phyloP scores from a whole-genome alignment of 75 land plant genomes.

The Pseudotsuga menziesii region DNA sequence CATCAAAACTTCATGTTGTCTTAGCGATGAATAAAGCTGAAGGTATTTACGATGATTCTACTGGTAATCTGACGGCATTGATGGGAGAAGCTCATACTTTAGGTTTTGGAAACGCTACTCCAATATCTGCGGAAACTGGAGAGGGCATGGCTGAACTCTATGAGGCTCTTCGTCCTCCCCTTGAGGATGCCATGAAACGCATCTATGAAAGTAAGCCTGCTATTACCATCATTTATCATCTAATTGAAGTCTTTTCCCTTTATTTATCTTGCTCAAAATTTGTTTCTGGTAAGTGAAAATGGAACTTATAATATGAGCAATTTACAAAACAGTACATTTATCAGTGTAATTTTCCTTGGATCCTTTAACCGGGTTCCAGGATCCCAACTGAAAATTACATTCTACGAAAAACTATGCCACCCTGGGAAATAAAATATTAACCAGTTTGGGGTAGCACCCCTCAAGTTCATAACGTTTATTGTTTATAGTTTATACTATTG shows the following conservation, averaged over 20 bases:
- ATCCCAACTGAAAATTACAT: too few species aligned
- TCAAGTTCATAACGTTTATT: too few species aligned
- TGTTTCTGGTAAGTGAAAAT: neutral
- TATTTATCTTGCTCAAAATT: neutral
- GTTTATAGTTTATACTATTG: too few species aligned
- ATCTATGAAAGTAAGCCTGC: constrained; percentile 10
- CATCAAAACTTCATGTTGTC: constrained; percentile 50
- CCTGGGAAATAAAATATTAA: too few species aligned
- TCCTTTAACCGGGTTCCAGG: too few species aligned
- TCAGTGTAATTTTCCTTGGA: too few species aligned
- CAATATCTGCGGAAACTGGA: constrained; percentile 96
- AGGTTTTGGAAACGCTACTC: constrained; percentile 89
- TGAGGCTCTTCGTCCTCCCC: constrained; percentile 60
- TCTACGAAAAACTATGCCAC: too few species aligned
- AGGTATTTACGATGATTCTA: constrained; percentile 47
- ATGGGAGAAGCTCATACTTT: constrained; percentile 76
- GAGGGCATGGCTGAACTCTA: constrained; percentile 82
- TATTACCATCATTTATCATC: constrained; percentile 1
- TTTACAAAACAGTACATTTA: too few species aligned
- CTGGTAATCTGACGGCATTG: constrained; percentile 45
- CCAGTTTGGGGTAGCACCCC: too few species aligned
- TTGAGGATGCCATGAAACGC: constrained; percentile 53
- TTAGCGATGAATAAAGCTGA: constrained; percentile 89
- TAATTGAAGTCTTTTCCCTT: neutral
- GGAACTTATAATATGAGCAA: too few species aligned